Percentiles rank a stretch among this genome's conserved stretches.
phyloP scores from a whole-genome alignment of 2,329 filamentous ascomycete genomes.

The Monosporascus sp. region DNA sequence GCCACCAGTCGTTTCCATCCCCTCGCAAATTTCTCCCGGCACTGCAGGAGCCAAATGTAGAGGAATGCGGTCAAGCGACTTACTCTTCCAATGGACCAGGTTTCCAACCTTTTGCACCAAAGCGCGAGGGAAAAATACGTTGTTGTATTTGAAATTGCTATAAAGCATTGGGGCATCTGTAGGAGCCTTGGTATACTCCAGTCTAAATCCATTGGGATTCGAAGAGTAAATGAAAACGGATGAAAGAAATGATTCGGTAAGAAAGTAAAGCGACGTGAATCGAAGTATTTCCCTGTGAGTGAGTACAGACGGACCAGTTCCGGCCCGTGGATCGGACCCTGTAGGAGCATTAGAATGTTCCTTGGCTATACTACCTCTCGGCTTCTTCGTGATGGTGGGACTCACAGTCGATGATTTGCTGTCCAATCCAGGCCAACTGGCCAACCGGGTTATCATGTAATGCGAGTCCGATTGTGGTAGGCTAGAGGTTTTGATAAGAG shows the following conservation, averaged over 20 bases:
- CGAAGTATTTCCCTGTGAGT: too few species aligned
- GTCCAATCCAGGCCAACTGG: slow-evolving; percentile 14
- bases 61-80: neutral
- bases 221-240: too few species aligned
- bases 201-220: too few species aligned
- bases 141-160: slow-evolving; percentile 14
- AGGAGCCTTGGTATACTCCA: slow-evolving; percentile 17
- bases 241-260: too few species aligned
- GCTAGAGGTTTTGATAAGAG: slow-evolving; percentile 6
- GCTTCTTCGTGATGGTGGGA: neutral
- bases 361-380: too few species aligned
- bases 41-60: too few species aligned
- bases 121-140: slow-evolving; percentile 9
- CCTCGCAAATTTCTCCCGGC: neutral
- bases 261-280: too few species aligned
- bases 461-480: slow-evolving; percentile 14
- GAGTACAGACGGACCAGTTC: too few species aligned
- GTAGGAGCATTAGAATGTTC: too few species aligned
- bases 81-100: slow-evolving; percentile 8
- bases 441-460: slow-evolving; percentile 17
- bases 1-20: too few species aligned
- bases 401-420: slow-evolving; percentile 5
- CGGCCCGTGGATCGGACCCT: too few species aligned
- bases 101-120: slow-evolving; percentile 6
- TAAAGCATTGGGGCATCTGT: slow-evolving; percentile 15